These are phyloP conservation scores for Trichosporon asahii DNA, from an alignment of 1,284 basidiomycete genomes.

Conservation along the genomic window DNA sequence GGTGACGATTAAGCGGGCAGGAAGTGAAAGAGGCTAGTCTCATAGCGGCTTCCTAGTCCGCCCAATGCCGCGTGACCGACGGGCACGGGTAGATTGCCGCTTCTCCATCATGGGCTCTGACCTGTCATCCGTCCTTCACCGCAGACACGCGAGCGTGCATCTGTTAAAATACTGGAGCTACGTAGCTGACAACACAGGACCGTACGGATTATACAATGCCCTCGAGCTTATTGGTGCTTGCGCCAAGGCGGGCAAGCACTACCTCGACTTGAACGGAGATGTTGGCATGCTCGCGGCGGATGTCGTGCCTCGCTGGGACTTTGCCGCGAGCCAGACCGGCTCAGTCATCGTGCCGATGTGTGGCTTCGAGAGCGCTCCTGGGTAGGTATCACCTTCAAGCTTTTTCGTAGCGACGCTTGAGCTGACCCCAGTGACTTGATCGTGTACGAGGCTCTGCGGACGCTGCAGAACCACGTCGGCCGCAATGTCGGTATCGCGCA, in stretches of 20 bases:
- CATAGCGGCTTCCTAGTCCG: neutral
- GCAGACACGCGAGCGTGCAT: no score
- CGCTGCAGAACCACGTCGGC: slow-evolving; percentile 40
- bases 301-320: slow-evolving; percentile 63
- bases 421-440: slow-evolving; percentile 55
- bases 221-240: slow-evolving; percentile 54
- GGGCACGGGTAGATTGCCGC: neutral
- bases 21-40: neutral
- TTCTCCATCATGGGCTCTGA: neutral
- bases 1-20: neutral
- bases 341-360: slow-evolving; percentile 67
- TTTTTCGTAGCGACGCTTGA: neutral
- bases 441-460: slow-evolving; percentile 59
- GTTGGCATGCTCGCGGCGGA: slow-evolving; percentile 56
- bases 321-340: slow-evolving; percentile 62
- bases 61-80: neutral
- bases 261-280: slow-evolving; percentile 65
- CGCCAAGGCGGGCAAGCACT: slow-evolving; percentile 59
- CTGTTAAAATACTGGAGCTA: neutral
- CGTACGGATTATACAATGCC: slow-evolving; percentile 39
- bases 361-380: slow-evolving; percentile 70
- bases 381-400: slow-evolving; percentile 45
- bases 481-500: slow-evolving; percentile 49
- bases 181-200: slow-evolving; percentile 28
- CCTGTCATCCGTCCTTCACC: neutral